These are phyloP conservation scores for Serendipita sp. DNA, from an alignment of 768 basidiomycete genomes.

Conservation along the genomic window DNA sequence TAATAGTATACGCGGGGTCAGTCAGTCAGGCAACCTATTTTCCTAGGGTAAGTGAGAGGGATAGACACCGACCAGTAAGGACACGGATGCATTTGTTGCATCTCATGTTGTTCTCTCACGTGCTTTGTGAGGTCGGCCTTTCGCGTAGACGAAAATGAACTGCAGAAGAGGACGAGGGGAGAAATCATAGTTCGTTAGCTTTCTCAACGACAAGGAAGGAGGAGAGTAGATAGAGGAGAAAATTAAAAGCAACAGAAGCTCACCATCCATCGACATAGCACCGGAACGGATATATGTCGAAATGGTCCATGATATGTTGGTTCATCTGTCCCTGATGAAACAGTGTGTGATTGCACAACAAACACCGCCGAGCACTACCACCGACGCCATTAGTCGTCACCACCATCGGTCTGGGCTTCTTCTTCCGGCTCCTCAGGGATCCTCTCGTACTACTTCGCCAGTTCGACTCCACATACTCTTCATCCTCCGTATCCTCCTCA, in stretches of 20 bases:
- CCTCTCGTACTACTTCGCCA: too few relatives aligned
- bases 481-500: too few relatives aligned
- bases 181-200: too few relatives aligned
- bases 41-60: too few relatives aligned
- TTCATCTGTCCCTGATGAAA: not conserved
- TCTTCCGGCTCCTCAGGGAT: too few relatives aligned
- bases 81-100: not conserved
- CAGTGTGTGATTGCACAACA: not conserved
- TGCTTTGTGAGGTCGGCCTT: not conserved
- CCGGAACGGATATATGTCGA: not conserved
- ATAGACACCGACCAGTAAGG: not conserved
- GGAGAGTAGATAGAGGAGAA: not conserved
- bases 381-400: not conserved
- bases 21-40: too few relatives aligned
- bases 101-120: not conserved
- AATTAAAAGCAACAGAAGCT: not conserved
- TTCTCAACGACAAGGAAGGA: too few relatives aligned
- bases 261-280: not conserved
- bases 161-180: too few relatives aligned
- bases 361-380: not conserved
- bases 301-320: not conserved
- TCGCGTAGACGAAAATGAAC: not conserved
- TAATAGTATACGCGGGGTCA: too few relatives aligned
- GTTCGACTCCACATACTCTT: too few relatives aligned
- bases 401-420: too few relatives aligned